phyloP scores from a whole-genome alignment of 805 yeast genomes.

The Starmerella floricola region DNA sequence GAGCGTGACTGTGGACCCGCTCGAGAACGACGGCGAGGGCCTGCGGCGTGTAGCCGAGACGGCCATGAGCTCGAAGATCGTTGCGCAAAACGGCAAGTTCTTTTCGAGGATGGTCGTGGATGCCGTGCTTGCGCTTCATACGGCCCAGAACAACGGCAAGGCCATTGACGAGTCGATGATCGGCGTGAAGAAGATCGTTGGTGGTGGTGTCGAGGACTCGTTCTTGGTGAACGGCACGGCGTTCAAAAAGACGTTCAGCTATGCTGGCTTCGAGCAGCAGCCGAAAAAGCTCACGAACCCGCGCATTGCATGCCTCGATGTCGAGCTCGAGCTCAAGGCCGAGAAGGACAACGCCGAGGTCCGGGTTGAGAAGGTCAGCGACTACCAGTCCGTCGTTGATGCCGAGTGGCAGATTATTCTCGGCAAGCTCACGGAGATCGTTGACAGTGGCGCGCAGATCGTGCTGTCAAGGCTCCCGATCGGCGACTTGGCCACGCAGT shows the following conservation, averaged over 20 bases:
- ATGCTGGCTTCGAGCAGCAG: slow-evolving; percentile 98
- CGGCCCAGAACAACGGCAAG: slow-evolving; percentile 28
- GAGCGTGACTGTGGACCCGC: slow-evolving; percentile 55
- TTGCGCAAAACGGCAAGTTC: slow-evolving; percentile 73
- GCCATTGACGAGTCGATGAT: slow-evolving; percentile 81
- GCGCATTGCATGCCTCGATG: slow-evolving; percentile 70
- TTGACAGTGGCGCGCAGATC: slow-evolving; percentile 76
- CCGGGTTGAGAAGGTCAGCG: slow-evolving; percentile 82
- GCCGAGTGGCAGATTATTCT: slow-evolving; percentile 98
- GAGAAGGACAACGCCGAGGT: slow-evolving; percentile 99
- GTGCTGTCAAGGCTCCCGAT: slow-evolving; percentile 91
- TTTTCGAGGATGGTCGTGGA: slow-evolving; percentile 96
- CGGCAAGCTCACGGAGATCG: slow-evolving; percentile 72
- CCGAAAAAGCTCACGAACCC: slow-evolving; percentile 77
- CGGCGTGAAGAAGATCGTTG: slow-evolving; percentile 89
- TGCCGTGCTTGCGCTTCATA: slow-evolving; percentile 80
- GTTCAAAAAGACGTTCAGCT: slow-evolving; percentile 90
- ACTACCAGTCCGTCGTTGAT: slow-evolving; percentile 91
- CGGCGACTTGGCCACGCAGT: slow-evolving; percentile 98
- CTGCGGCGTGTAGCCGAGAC: slow-evolving; percentile 89
- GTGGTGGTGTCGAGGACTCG: slow-evolving; percentile 94
- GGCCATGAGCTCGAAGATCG: slow-evolving; percentile 92
- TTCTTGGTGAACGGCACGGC: slow-evolving; percentile 87
- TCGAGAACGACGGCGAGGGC: slow-evolving; percentile 53
- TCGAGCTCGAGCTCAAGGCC: slow-evolving; percentile 91